Evolutionary conservation across 495 filamentous ascomycete genomes (phyloP).

Genomic region (Aspergillus panamensis): DNA sequence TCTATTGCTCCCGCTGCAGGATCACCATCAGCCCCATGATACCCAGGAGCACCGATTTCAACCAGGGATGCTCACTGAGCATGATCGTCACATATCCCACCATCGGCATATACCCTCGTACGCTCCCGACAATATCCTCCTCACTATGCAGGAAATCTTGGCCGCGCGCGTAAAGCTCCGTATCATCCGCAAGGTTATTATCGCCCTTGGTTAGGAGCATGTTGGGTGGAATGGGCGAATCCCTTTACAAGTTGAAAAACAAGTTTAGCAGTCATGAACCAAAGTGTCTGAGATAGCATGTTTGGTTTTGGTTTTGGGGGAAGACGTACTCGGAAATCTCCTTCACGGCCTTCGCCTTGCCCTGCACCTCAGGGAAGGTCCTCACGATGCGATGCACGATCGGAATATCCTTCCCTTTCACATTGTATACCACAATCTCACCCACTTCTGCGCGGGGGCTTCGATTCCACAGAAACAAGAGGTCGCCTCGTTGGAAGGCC

Average conservation of each 20-base stretch:
- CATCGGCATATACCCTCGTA: slow-evolving; percentile 88
- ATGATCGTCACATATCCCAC: slow-evolving; percentile 98
- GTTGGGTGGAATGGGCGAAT: slow-evolving; percentile 23
- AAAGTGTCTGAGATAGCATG: background rate
- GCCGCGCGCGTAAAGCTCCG: slow-evolving; percentile 80
- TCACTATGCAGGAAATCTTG: slow-evolving; percentile 81
- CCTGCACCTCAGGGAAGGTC: slow-evolving; percentile 56
- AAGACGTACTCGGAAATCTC: slow-evolving; percentile 34
- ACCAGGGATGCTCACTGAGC: slow-evolving; percentile 92
- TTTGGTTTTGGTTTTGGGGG: background rate
- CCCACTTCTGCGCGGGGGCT: slow-evolving; percentile 65
- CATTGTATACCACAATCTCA: slow-evolving; percentile 92
- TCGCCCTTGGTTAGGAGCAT: slow-evolving; percentile 94
- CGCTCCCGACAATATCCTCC: slow-evolving; percentile 90
- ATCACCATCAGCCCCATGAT: slow-evolving; percentile 95
- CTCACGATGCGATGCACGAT: slow-evolving; percentile 88
- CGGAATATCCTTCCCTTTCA: slow-evolving; percentile 73
- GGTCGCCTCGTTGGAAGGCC: slow-evolving; percentile 91
- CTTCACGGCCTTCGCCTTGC: slow-evolving; percentile 39
- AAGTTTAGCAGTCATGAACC: background rate
- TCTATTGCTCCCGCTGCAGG: slow-evolving; percentile 73
- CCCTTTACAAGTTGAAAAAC: background rate
- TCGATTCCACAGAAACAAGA: slow-evolving; percentile 93
- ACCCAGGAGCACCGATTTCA: slow-evolving; percentile 90
- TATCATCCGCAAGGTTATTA: slow-evolving; percentile 93